phyloP scores from a whole-genome alignment of 2,329 filamentous ascomycete genomes.

The Monilinia polystroma region DNA sequence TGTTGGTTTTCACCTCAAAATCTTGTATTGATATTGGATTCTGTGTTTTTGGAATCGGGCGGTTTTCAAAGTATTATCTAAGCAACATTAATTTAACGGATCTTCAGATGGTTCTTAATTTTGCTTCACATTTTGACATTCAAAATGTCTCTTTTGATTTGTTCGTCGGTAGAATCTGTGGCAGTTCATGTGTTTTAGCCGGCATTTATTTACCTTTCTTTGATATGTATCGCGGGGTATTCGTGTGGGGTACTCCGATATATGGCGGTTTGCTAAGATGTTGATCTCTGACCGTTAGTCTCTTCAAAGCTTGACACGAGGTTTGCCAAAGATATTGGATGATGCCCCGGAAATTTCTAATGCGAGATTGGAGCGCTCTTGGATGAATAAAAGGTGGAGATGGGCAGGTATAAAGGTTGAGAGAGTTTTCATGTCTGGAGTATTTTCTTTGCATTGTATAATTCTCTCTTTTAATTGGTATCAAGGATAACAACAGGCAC shows the following conservation, averaged over 20 bases:
- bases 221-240: background rate
- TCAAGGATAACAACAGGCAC: background rate
- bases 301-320: background rate
- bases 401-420: conserved; percentile 4
- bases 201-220: background rate
- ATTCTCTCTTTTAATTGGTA: background rate
- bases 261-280: background rate
- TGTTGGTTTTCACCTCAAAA: background rate
- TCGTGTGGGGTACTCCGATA: background rate
- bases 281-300: background rate
- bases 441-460: background rate
- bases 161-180: background rate
- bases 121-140: background rate
- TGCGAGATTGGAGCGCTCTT: background rate
- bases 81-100: background rate
- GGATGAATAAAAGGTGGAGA: conserved; percentile 6
- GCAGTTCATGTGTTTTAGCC: background rate
- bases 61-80: background rate
- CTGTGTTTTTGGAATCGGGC: background rate
- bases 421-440: background rate
- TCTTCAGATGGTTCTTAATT: background rate
- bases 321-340: background rate
- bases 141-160: background rate
- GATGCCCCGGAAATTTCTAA: conserved; percentile 1
- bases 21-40: background rate